A percentile compares a stretch with the other conserved stretches of the same genome.
These are phyloP conservation scores for Clarireedia paspali DNA, from an alignment of 2,329 filamentous ascomycete genomes.

Conservation along the genomic window DNA sequence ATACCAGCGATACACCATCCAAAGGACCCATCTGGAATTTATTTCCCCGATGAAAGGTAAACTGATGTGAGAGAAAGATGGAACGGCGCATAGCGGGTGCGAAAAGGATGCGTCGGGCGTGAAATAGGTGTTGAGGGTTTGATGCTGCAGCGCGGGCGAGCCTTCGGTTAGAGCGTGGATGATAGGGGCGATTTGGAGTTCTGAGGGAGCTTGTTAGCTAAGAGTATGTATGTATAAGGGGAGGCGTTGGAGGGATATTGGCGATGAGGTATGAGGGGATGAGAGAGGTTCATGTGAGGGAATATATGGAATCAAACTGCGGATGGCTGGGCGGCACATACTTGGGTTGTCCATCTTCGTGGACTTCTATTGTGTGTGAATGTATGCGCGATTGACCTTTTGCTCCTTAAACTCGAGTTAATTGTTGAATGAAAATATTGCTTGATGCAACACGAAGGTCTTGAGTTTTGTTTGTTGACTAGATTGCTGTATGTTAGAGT, in stretches of 20 bases:
- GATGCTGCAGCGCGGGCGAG: conserved; percentile 55
- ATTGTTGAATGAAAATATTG: too few relatives aligned
- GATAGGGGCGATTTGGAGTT: conserved; percentile 54
- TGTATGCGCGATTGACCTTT: too few relatives aligned
- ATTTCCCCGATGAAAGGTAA: conserved; percentile 36
- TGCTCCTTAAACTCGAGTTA: too few relatives aligned
- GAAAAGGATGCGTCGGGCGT: conserved; percentile 63
- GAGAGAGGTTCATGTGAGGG: not conserved
- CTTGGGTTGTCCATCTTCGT: conserved; percentile 37
- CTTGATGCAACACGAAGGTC: too few relatives aligned
- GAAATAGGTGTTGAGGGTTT: conserved; percentile 65
- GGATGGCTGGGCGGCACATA: conserved; percentile 18
- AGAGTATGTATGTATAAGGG: too few relatives aligned
- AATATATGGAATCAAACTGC: not conserved
- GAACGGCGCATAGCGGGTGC: conserved; percentile 71
- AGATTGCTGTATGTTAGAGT: too few relatives aligned
- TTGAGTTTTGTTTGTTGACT: too few relatives aligned
- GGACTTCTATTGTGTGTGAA: not conserved
- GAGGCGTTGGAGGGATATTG: too few relatives aligned
- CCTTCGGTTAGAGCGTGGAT: conserved; percentile 64
- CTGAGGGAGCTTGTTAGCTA: conserved; percentile 22
- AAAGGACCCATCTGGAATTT: conserved; percentile 60
- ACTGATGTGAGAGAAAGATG: conserved; percentile 38
- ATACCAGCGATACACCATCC: conserved; percentile 73
- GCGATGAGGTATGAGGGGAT: too few relatives aligned